phyloP scores from a whole-genome alignment of 768 basidiomycete genomes.

The Lactarius vividus region DNA sequence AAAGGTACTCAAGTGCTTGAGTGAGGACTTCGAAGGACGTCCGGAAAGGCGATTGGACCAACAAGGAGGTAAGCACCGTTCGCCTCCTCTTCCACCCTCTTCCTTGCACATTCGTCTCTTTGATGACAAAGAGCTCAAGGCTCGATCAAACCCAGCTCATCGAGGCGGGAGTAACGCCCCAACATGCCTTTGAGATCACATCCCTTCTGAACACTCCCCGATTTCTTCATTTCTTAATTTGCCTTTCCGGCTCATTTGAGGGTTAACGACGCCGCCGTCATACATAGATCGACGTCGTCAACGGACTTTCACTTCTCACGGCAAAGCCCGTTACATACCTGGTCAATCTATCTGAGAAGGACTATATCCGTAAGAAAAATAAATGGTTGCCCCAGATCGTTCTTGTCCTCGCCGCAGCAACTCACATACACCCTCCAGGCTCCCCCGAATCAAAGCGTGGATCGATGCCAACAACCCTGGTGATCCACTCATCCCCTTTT shows the following conservation, averaged over 20 bases:
- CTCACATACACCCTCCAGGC: conserved; percentile 42
- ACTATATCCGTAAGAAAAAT: conserved; percentile 97
- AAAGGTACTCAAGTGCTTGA: conserved; percentile 77
- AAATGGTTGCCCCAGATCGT: conserved; percentile 65
- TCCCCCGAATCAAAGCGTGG: conserved; percentile 97
- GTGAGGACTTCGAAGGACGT: conserved; percentile 83
- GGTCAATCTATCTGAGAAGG: conserved; percentile 93
- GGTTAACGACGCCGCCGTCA: not conserved
- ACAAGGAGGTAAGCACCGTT: conserved; percentile 82
- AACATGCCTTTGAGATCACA: conserved; percentile 61
- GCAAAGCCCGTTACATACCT: conserved; percentile 98
- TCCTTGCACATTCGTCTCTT: conserved; percentile 8
- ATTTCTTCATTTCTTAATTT: not conserved
- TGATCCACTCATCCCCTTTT: conserved; percentile 94
- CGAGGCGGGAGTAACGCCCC: conserved; percentile 93
- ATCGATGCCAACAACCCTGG: conserved; percentile 96
- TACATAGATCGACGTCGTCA: conserved; percentile 82
- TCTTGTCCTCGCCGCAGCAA: not conserved
- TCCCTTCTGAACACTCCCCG: conserved; percentile 23
- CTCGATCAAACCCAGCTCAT: conserved; percentile 93
- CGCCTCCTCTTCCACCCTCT: conserved; percentile 8
- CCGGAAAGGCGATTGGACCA: conserved; percentile 90
- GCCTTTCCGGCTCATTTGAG: not conserved
- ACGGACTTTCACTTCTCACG: conserved; percentile 84
- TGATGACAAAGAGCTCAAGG: conserved; percentile 80